Evolutionary conservation across 2,329 filamentous ascomycete species (phyloP), one percentile per base, ranked within the genome.

Genomic region (Kalmusia sp.): DNA sequence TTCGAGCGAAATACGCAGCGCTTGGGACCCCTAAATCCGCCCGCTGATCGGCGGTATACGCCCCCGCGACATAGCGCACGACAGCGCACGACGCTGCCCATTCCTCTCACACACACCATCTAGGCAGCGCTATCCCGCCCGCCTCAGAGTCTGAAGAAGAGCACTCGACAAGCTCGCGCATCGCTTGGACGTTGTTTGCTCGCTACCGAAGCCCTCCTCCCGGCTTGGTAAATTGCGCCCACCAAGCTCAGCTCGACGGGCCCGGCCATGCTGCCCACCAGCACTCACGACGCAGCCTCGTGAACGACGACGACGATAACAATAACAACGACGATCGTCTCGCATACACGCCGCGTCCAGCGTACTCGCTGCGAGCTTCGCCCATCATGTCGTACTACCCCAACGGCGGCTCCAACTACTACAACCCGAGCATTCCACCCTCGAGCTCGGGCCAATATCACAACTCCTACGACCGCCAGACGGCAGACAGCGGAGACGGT

Each of bases 401-500:
- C 54, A 81, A 82, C 69, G 80, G 82, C 69, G 80, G 82, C 56
- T 74, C 80, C 59, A 81, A 79, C 63, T 77, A 81, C 77, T 80
- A 74, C 71, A 77, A 65, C 58, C 69, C 65, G 73, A 77, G 59
- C 56, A 73, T 65, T 58, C 68, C 76, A 35, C 78, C 76, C 52
- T 72, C 75, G 52, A 74, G 67, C 49, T 72, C 65, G 17, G 56
- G 58, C 54, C 69, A 68, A 38, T 73, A 75, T 52, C 70, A 71
- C 49, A 69, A 70, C 54, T 57, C 66, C n/a, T 68, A 74, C 57
- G 60, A 79, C 57, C 77, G 76, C 54, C 82, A 89, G 30, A 43
- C 48, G 61, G 83, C 91, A 78, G 87, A 92, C 72, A 85, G 82
- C 61, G 90, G 88, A 59, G 91, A 95, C 72, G 90, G 93, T 71